Base-by-base conservation (phyloP, 202 grass and related monocot genomes). In the Panicum hallii region DNA sequence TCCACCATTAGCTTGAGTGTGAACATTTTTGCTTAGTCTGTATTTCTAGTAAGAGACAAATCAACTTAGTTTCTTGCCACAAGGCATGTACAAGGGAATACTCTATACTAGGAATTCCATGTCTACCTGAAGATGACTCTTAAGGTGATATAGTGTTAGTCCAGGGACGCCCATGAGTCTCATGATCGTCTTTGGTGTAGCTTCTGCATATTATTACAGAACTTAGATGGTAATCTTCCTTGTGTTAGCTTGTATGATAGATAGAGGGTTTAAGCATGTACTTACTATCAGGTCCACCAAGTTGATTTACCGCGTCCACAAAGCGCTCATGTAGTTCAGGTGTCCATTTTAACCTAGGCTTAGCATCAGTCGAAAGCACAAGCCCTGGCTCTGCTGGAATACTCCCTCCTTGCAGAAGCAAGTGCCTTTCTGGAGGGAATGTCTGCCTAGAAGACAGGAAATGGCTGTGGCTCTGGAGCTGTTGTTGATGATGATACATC, bases 341-440 rank as follows among this genome's bases (percentile, higher is more conserved):
- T 54, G 97, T 99, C 97, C 97, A 99, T 87, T 99, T 99, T 90
- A 99, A 93, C 75, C 97, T 96, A 50, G 93, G 97, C 57, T 99
- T 99, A 80, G 97, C 97, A 92, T 99, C 97, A 77, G 97, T 99
- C 43, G 97, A 99, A 73, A 99, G 97, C 72, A 94, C 85, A 74
- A 99, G 86, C 70, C 93, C 93, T 11, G 93, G 77, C 61, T 99
- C 97, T 83, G 80, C 83, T 84, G 88, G 83, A 86, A 76, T 53
- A 79, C 32, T 87, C 86, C 90, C 86, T 71, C 86, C 85, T 89
- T 92, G 88, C 67, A 95, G 43, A 86, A 92, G 81, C 56, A 95
- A 72, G 64, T 92, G 88, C 67, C 86, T 90, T 64, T 99, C 93
- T 62, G 84, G 65, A 83, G 93, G 87, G 80, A 88, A 96, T 47